Evolutionary conservation across 257 asterid genomes (phyloP), one percentile per base, ranked within the genome.

Genomic region (Voacanga thouarsii): DNA sequence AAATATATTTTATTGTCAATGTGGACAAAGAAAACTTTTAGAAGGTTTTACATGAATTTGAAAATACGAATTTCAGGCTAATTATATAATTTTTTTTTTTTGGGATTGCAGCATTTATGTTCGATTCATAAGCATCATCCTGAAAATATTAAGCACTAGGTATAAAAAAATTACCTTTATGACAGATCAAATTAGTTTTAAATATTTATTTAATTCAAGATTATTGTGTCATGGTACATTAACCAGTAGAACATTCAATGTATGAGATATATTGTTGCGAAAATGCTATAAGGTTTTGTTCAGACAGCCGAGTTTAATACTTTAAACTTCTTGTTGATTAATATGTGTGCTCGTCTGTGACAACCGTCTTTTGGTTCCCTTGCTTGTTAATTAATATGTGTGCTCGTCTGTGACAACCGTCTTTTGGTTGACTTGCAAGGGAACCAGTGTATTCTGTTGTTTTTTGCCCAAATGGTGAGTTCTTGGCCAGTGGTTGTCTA

Each of bases 391-490:
- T n/a, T n/a, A n/a, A n/a, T n/a, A n/a, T n/a, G n/a, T n/a, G n/a
- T n/a, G n/a, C n/a, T n/a, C n/a, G n/a, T n/a, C n/a, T n/a, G n/a
- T n/a, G n/a, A n/a, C n/a, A n/a, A n/a, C n/a, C n/a, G n/a, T n/a
- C n/a, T n/a, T n/a, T n/a, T n/a, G 15, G 33, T 76, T 72, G 37
- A 19, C 66, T 79, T 65, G 53, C 39, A 79, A 85, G 88, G 78
- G 84, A 74, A 49, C 77, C 84, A 5, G 88, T 85, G 2, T 82
- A 85, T 47, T 65, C 83, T 44, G 63, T 85, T 33, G 84, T 82
- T 19, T 85, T 85, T 77, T 77, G 88, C 80, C 86, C 86, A 67
- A 82, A 81, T 53, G 88, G 88, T 0, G 69, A 76, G 78, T 84
- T 64, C 59, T 67, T 84, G 72, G 88, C 88, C 33, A 85, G 82